Base-by-base conservation (phyloP, 2,329 filamentous ascomycete species). In the Ilyonectria destructans region DNA sequence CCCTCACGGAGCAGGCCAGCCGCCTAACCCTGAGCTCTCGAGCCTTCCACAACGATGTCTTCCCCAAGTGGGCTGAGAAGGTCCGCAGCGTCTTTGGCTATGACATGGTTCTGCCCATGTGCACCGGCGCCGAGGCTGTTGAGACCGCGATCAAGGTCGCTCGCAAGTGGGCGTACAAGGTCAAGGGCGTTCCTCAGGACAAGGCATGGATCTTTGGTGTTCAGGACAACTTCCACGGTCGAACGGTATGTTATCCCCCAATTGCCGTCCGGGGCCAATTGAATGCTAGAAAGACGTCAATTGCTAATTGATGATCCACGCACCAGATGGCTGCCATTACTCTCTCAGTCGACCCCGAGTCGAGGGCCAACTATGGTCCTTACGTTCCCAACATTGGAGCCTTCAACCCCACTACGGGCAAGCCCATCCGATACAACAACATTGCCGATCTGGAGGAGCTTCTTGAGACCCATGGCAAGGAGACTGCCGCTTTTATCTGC, bases 91-190 rank as follows among this genome's bases (percentile, higher is more conserved):
- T 93, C 80, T 97, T 98, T 81, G 95, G 94, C 69, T 98, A 97
- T 80, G 96, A 98, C 82, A 98, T 98, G 96, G 94, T 97, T 37
- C 84, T 98, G 81, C 96, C 96, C 72, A 98, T 98, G 95, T 98
- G 98, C 86, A 98, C 96, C 2, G 96, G 96, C 67, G 96, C 96
- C 23, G 96, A 98, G 84, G 96, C 70, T 10, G 64, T 71, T 10
- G 68, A 73, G 46, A 68, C 69, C 9, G 70, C 70, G 7, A 65
- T 72, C 57, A 72, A 72, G 62, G 67, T 72, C 43, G 67, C 70
- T 9, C 69, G 70, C 10, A 72, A 72, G 57, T 72, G 70, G 70
- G 70, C 70, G 26, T 72, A 72, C 45, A 69, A 65, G 43, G 65
- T 65, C 17, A 72, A 72, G 58, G 55, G 63, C 3, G 58, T 72